A percentile compares a stretch with the other conserved stretches of the same genome.
These are phyloP conservation scores for Yarrowia alimentaria DNA, from an alignment of 805 yeast genomes.

Conservation along the genomic window DNA sequence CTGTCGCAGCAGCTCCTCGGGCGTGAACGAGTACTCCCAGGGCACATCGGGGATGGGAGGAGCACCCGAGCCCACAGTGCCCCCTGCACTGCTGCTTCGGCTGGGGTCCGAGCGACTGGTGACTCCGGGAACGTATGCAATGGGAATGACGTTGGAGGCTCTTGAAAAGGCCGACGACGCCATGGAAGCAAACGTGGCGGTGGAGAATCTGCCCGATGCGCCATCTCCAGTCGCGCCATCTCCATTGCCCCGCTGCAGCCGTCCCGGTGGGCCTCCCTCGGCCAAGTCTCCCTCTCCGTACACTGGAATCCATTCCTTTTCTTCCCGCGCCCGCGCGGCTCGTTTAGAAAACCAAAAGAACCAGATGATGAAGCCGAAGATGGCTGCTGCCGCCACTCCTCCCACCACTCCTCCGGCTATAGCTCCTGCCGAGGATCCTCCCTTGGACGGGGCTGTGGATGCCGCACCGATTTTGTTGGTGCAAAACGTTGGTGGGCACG, in stretches of 20 bases:
- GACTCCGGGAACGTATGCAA: slow-evolving; percentile 94
- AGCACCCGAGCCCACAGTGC: slow-evolving; percentile 34
- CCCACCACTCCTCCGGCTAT: slow-evolving; percentile 74
- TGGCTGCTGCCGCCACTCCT: slow-evolving; percentile 48
- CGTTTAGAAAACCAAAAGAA: slow-evolving; percentile 43
- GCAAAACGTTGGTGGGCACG: no score
- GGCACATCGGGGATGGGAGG: slow-evolving; percentile 34
- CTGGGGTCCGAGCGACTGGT: no score
- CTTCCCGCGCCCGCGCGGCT: slow-evolving; percentile 34
- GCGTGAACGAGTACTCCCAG: slow-evolving; percentile 33
- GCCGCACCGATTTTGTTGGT: slow-evolving; percentile 1
- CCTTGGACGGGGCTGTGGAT: not conserved
- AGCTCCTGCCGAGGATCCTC: slow-evolving; percentile 49
- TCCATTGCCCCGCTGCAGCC: no score
- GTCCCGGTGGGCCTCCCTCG: no score
- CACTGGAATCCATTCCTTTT: slow-evolving; percentile 22
- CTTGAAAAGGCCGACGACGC: slow-evolving; percentile 54
- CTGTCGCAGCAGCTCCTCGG: slow-evolving; percentile 34
- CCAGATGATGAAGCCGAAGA: slow-evolving; percentile 43
- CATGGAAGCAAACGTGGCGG: slow-evolving; percentile 32
- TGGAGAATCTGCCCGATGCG: slow-evolving; percentile 28
- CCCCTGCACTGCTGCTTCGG: no score
- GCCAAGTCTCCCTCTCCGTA: slow-evolving; percentile 7
- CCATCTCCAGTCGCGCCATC: slow-evolving; percentile 38
- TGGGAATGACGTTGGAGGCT: slow-evolving; percentile 85